A percentile compares a stretch with the other conserved stretches of the same genome.
phyloP scores from a whole-genome alignment of 768 basidiomycete species.

The Coprinopsis strossmayeri region DNA sequence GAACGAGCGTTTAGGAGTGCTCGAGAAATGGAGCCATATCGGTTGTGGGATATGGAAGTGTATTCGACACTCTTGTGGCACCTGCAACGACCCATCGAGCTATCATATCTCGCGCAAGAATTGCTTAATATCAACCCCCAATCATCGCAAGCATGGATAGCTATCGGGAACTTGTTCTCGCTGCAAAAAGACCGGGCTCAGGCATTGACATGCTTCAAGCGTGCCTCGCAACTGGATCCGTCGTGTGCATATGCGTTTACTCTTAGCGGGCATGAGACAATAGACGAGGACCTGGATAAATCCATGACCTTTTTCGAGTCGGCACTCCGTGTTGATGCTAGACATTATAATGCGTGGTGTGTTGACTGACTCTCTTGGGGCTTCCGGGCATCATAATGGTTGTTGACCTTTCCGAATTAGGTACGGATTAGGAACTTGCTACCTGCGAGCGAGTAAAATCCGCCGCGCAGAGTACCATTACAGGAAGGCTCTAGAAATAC shows the following conservation, averaged over 20 bases:
- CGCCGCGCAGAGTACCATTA: constrained; percentile 96
- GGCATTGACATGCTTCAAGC: constrained; percentile 89
- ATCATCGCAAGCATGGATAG: constrained; percentile 90
- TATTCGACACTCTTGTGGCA: constrained; percentile 98
- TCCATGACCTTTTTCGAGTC: constrained; percentile 89
- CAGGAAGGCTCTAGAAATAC: constrained; percentile 85
- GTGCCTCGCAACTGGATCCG: constrained; percentile 85
- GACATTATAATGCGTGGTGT: constrained; percentile 98
- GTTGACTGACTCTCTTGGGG: constrained; percentile 27
- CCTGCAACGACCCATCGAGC: constrained; percentile 71
- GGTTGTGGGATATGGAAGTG: constrained; percentile 89
- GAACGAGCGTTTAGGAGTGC: constrained; percentile 83
- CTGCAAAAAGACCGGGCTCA: constrained; percentile 90
- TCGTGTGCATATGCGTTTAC: constrained; percentile 94
- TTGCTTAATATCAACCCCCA: constrained; percentile 79
- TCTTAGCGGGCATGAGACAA: constrained; percentile 92
- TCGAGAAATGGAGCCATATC: constrained; percentile 82
- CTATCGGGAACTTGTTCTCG: constrained; percentile 93
- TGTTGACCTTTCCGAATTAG: constrained; percentile 34
- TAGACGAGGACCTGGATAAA: constrained; percentile 92
- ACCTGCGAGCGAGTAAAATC: constrained; percentile 89
- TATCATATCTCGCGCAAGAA: constrained; percentile 92
- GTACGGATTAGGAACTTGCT: constrained; percentile 98
- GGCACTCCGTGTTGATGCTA: constrained; percentile 83
- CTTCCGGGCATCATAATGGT: constrained; percentile 11